Evolutionary conservation across 164 flowering plant genomes (phyloP), one percentile per base, ranked within the genome.

Genomic region (Magnolia changhungtana): DNA sequence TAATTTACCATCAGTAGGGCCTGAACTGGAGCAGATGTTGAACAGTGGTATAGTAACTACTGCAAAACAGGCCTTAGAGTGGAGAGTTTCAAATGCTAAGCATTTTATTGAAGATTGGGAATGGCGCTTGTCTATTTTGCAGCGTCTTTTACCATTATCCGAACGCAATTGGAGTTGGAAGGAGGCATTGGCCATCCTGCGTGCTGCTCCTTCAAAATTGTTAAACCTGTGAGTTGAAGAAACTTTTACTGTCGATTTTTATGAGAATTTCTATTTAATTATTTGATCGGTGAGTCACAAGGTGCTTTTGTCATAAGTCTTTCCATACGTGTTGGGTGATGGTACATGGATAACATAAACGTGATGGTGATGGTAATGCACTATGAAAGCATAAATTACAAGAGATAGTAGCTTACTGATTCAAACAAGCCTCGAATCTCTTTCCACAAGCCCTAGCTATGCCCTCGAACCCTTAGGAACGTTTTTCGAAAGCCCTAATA

Each of bases 171-270:
- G 99, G 99, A 88, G 88, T 76, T 94, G 98, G 98, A 94, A 89
- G 85, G 98, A 96, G 84, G 97, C 98, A 78, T 79, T 92, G 76
- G 88, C 95, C 45, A 87, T 96, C 51, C 81, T 96, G 74, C 97
- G 98, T 78, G 99, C 99, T 27, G 99, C 99, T 75, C 99, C 99
- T 77, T 91, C 99, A 51, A 90, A 89, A 84, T 85, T 96, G 67
- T 90, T 96, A 72, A 91, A 96, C 82, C 91, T 96, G 99, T 96
- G 86, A 90, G 96, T 88, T 71, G 31, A 58, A 37, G 65, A 66
- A 18, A 61, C 67, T 63, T 63, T 29, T 49, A 8, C 20, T 2
- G 8, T 64, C 23, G 19, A n/a, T 64, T 64, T 64, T n/a, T 64
- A n/a, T 20, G 24, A 64, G 24, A 64, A 59, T 13, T 21, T 64